Percentiles rank a stretch among this genome's conserved stretches.
Conservation (phyloP, 148 eudicot genomes). For the Camellia lanceoleosa region DNA sequence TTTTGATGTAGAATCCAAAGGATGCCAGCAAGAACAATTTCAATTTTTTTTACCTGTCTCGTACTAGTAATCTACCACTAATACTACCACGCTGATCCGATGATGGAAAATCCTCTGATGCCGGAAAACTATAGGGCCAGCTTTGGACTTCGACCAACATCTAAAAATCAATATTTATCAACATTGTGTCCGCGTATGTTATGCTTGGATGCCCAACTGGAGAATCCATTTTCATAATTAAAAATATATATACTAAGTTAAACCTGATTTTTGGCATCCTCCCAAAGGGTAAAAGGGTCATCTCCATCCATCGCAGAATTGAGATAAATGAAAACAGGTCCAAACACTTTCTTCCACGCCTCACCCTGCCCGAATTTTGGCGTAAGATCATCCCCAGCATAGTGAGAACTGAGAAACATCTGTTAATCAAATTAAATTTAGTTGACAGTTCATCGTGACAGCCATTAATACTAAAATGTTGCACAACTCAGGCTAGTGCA, state of each 20-base stretch:
- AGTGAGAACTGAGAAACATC: constrained; percentile 85
- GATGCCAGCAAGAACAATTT: not conserved
- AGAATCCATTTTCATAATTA: too few species aligned
- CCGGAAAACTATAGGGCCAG: constrained; percentile 89
- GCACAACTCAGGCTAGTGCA: not conserved
- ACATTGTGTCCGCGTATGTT: not conserved
- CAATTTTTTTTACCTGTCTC: constrained; percentile 45
- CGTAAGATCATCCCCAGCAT: constrained; percentile 70
- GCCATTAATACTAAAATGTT: not conserved
- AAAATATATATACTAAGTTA: not conserved
- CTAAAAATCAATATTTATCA: constrained; percentile 22
- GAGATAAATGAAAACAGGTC: constrained; percentile 86
- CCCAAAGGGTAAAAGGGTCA: constrained; percentile 74
- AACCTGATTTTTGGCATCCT: constrained; percentile 89
- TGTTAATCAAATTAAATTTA: constrained; percentile 19
- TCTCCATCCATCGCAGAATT: constrained; percentile 44
- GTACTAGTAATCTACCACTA: constrained; percentile 60
- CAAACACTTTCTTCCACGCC: constrained; percentile 91
- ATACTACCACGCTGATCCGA: constrained; percentile 64
- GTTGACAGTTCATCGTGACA: not conserved
- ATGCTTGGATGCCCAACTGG: too few species aligned
- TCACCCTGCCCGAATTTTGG: constrained; percentile 72
- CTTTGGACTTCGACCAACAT: constrained; percentile 47
- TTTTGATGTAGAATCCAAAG: not conserved
- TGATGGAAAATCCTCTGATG: constrained; percentile 72